These are phyloP conservation scores for Penicillium fimorum DNA, from an alignment of 495 filamentous ascomycete genomes.

Conservation along the genomic window DNA sequence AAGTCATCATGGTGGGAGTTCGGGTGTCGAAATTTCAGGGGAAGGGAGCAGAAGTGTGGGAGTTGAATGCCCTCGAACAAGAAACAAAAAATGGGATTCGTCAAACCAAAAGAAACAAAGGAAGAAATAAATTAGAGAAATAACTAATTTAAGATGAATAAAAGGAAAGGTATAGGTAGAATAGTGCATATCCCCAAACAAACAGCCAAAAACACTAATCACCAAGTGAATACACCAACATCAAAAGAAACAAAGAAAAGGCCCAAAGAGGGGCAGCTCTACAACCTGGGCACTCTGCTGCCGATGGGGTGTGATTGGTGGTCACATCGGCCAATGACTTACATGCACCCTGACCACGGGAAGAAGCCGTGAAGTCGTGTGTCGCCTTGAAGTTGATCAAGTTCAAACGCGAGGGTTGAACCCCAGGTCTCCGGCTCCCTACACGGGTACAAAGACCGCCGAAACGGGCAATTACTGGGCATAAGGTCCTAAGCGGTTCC, in stretches of 20 bases:
- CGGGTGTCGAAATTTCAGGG: neutral
- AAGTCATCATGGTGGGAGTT: neutral
- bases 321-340: slow-evolving; percentile 6
- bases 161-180: neutral
- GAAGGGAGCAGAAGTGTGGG: neutral
- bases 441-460: neutral
- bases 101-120: neutral
- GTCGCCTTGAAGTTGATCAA: neutral
- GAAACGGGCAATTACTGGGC: neutral
- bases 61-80: neutral
- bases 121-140: neutral
- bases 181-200: neutral
- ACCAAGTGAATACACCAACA: neutral
- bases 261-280: neutral
- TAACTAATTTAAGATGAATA: too few relatives aligned
- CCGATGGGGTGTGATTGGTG: neutral
- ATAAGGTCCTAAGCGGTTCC: neutral
- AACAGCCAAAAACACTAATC: neutral
- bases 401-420: slow-evolving; percentile 2
- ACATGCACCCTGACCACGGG: neutral
- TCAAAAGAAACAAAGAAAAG: neutral
- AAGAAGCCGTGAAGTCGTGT: neutral
- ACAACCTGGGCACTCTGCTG: neutral
- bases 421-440: neutral
- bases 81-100: neutral